Percentiles rank a stretch among this genome's conserved stretches.
These are phyloP conservation scores for Wickerhamomyces sp. DNA, from an alignment of 1,139 yeast species.

Conservation along the genomic window DNA sequence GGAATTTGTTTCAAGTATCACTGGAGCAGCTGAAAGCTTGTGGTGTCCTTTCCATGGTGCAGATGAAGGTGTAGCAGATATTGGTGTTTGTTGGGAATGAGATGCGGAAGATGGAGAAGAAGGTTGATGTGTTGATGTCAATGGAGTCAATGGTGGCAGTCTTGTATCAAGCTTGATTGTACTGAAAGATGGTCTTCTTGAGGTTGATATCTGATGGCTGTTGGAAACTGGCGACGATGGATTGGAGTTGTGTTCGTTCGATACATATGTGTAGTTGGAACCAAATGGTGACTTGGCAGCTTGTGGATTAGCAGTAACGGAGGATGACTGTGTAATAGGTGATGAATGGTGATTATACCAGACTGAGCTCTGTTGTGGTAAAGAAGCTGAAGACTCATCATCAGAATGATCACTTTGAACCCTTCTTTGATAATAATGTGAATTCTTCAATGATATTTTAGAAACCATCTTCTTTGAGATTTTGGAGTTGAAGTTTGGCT, in stretches of 20 bases:
- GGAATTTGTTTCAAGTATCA: conserved; percentile 15
- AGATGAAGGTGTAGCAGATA: conserved; percentile 5
- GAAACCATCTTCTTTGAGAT: conserved; percentile 26
- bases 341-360: not conserved
- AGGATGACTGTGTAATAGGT: conserved; percentile 19
- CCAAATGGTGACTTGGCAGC: conserved; percentile 37
- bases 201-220: not conserved
- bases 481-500: conserved; percentile 26
- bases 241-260: conserved; percentile 2
- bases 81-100: conserved; percentile 1
- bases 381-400: conserved; percentile 4
- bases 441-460: conserved; percentile 2
- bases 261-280: conserved; percentile 43
- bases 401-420: conserved; percentile 8
- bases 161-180: conserved; percentile 2
- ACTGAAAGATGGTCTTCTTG: conserved; percentile 1
- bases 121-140: too few species aligned
- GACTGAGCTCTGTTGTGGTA: not conserved
- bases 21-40: conserved; percentile 7
- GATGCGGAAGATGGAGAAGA: not conserved
- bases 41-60: conserved; percentile 14
- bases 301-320: not conserved
- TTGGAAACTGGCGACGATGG: conserved; percentile 5
- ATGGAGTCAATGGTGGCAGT: conserved; percentile 2
- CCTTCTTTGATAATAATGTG: not conserved